A percentile compares a stretch with the other conserved stretches of the same genome.
Conservation (phyloP, 2,329 filamentous ascomycete species). For the Tolypocladium ovalisporum region DNA sequence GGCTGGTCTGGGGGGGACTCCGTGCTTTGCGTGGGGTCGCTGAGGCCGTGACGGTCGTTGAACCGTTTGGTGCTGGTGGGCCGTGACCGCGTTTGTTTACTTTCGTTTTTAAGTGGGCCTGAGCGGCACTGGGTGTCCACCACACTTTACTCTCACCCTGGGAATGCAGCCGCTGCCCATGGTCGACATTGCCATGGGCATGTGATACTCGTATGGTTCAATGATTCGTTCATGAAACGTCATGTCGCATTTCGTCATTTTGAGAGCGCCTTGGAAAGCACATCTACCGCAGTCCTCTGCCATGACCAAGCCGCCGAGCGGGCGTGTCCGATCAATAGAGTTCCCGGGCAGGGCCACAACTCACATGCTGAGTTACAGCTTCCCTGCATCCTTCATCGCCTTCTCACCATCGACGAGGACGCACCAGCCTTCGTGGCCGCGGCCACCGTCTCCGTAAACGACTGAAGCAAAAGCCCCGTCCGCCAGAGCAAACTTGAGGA, state of each 20-base stretch:
- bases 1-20: not conserved
- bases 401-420: conserved; percentile 74
- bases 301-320: not conserved
- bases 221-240: not conserved
- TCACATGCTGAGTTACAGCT: conserved; percentile 25
- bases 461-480: conserved; percentile 57
- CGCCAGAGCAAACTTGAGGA: conserved; percentile 54
- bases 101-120: conserved; percentile 8
- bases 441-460: conserved; percentile 52
- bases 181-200: no score
- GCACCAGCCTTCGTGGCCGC: conserved; percentile 71
- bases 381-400: conserved; percentile 45
- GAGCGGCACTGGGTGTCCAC: not conserved
- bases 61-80: not conserved
- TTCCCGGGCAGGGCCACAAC: not conserved
- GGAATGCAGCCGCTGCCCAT: not conserved
- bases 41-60: not conserved
- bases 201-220: no score
- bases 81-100: conserved; percentile 20
- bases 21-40: not conserved
- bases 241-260: not conserved
- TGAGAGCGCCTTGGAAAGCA: not conserved
- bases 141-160: not conserved
- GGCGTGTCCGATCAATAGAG: not conserved
- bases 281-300: not conserved